Conservation (phyloP, 2,329 filamentous ascomycete genomes). For the Chrysoporthe puriensis region DNA sequence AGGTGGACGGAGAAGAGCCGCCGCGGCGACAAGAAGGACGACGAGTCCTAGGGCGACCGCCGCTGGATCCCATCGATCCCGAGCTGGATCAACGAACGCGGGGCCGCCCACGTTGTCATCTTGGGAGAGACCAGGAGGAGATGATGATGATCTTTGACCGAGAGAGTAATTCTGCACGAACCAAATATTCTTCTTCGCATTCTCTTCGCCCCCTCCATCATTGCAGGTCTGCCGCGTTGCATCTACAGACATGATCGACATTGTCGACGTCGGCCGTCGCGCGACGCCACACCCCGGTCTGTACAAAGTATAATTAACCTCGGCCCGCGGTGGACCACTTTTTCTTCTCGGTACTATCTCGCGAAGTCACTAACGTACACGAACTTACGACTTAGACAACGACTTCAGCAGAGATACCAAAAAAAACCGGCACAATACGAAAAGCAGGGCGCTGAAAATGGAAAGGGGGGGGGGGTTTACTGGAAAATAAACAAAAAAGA, state of each 20-base stretch:
- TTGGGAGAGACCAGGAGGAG: background rate
- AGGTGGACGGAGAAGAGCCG: slow-evolving; percentile 66
- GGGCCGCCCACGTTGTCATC: background rate
- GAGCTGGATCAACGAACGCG: background rate
- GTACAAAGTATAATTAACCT: slow-evolving; percentile 8
- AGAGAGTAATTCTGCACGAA: background rate
- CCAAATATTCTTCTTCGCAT: background rate
- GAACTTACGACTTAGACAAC: slow-evolving; percentile 12
- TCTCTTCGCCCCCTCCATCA: background rate
- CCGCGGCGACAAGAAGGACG: slow-evolving; percentile 41
- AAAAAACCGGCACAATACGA: background rate
- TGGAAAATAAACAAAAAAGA: slow-evolving; percentile 1
- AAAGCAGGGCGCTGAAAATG: background rate
- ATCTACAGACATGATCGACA: background rate
- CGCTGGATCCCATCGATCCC: background rate
- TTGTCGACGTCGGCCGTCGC: background rate
- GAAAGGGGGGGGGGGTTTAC: background rate
- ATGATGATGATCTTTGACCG: background rate
- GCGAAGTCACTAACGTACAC: slow-evolving; percentile 12
- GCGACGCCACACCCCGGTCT: background rate
- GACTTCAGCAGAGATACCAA: slow-evolving; percentile 13
- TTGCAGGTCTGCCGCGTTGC: background rate
- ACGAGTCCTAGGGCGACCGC: slow-evolving; percentile 33
- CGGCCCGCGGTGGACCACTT: background rate
- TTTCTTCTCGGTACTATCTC: background rate